Base-by-base conservation (phyloP, 2,329 filamentous ascomycete species). In the Clarireedia hainanense region DNA sequence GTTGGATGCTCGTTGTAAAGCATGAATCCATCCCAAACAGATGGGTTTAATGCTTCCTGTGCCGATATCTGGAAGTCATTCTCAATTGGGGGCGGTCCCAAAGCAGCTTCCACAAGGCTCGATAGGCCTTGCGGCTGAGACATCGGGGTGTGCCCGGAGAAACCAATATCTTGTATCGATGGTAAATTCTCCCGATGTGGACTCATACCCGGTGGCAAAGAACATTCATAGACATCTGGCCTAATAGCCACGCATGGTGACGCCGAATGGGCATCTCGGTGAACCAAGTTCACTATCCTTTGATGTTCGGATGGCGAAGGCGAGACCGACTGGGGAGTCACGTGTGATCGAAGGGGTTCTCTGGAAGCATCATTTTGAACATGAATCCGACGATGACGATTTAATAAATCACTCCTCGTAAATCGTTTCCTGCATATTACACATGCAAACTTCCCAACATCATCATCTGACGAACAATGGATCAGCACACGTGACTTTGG, bases 361-460 rank as follows among this genome's bases (percentile, higher is more conserved):
- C 52, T 51, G 12, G 40, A 6, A 39, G 24, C 26, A 24, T 54
- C 26, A 34, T 42, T 42, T 36, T 43, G 52, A 1, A 57, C 58
- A 52, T 67, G 65, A 50, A 67, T 67, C 5, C 62, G 59, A 23
- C 63, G 62, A 62, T 67, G 65, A 5, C 64, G 59, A 56, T 65
- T 67, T 30, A 67, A 60, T 14, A 67, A 55, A 54, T 67, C 65
- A 49, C 65, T 67, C 52, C 65, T 47, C 4, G 64, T 67, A 52
- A 67, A 67, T 34, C 64, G 58, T 49, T 67, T 67, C 47, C 57
- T 62, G 55, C 65, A 67, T 6, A 66, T 48, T 1, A 57, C 45
- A 43, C 65, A 67, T 7, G 57, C 57, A 56, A 67, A 67, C 46
- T 65, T 67, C 48, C 64, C 65, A 5, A 64, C 58, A 36, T 66